Percentiles rank a stretch among this genome's conserved stretches.
phyloP scores from a whole-genome alignment of 2,329 filamentous ascomycete genomes.

The Passalora sequoiae region DNA sequence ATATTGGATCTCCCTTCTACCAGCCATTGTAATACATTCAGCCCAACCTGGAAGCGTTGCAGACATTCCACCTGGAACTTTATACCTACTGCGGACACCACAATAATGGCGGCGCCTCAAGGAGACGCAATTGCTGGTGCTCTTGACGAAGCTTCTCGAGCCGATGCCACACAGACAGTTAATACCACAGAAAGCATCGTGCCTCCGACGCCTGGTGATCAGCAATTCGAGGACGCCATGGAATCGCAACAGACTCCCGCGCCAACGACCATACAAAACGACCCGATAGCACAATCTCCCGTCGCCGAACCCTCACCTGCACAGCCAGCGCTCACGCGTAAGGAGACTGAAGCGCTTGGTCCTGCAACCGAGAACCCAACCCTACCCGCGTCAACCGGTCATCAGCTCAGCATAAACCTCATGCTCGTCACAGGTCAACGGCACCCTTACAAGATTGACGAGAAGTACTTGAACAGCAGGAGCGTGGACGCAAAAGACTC shows the following conservation, averaged over 20 bases:
- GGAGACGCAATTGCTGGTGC: no score
- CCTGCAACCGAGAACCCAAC: slow-evolving; percentile 43
- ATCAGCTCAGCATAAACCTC: slow-evolving; percentile 67
- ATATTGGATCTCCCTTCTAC: no score
- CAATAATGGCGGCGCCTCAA: no score
- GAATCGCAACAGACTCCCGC: slow-evolving; percentile 4
- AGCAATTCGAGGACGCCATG: slow-evolving; percentile 7
- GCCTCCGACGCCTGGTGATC: slow-evolving; percentile 4
- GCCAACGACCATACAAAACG: slow-evolving; percentile 1
- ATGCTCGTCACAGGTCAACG: slow-evolving; percentile 70
- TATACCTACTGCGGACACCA: no score
- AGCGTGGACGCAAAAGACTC: slow-evolving; percentile 71
- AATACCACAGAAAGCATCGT: no score
- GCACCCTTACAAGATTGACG: slow-evolving; percentile 86
- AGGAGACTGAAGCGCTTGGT: slow-evolving; percentile 45
- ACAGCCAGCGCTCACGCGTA: slow-evolving; percentile 28
- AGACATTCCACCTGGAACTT: no score
- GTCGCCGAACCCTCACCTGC: slow-evolving; percentile 2
- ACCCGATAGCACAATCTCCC: background rate
- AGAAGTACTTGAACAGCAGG: slow-evolving; percentile 75
- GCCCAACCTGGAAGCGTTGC: no score
- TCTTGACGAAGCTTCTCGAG: no score
- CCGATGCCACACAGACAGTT: no score
- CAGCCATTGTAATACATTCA: no score
- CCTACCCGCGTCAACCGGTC: slow-evolving; percentile 35